Evolutionary conservation across 345 rosid genomes (phyloP), one percentile per base, ranked within the genome.

Genomic region (Chamaenerion angustifolium): DNA sequence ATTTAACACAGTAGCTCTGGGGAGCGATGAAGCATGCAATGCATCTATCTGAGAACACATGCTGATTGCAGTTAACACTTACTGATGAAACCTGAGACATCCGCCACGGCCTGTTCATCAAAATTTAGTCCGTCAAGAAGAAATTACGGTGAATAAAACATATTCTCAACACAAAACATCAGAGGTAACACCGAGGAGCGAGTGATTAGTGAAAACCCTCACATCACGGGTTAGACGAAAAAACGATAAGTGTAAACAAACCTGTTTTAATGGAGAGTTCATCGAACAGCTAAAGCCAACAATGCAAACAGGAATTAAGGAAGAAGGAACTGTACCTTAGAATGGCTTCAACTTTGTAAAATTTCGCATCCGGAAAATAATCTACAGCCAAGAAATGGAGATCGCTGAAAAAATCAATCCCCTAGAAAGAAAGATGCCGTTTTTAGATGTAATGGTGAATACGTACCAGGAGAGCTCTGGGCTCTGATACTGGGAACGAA

Each of bases 291-390:
- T 31, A 55, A 31, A 10, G n/a, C 52, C 16, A 11, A 10, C 43
- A 16, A 13, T n/a, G 25, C 16, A 48, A 46, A 0, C 48, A 9
- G 25, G 31, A 31, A 0, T 0, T 15, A 1, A 11, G 12, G 8
- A 42, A 8, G 35, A 25, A 3, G 13, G 12, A 52, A 21, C 45
- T 11, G 16, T 14, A 81, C 93, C 95, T 85, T 58, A 88, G 43
- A 70, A 88, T 76, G 25, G 95, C 97, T 69, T 88, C 97, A 46
- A 88, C 84, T 58, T 80, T 84, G 72, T 88, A 88, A 61, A 88
- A 88, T 40, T 80, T 62, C 3, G 92, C 71, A 62, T 82, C 95
- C 11, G 92, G 92, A 14, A 75, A 21, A 40, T 76, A 82, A 48
- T 71, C 88, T 74, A 40, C 9, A 64, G 60, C 16, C 15, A 46